Evolutionary conservation across 192 early-diverging fungal species (phyloP), one percentile per base, ranked within the genome.

Genomic region (Rhizophagus clarus): DNA sequence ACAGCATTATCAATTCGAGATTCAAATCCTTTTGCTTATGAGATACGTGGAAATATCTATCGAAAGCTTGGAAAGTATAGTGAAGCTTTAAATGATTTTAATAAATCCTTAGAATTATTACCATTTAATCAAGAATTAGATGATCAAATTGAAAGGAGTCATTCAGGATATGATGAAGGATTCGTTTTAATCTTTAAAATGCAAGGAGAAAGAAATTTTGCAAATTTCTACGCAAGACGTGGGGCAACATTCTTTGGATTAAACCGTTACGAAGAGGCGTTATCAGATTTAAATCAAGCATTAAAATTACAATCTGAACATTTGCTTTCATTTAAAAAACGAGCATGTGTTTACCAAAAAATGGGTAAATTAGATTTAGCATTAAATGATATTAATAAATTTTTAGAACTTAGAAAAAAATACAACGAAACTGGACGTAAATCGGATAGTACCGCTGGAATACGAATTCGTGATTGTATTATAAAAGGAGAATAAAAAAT

Each of bases 81-180:
- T 1, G 64, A 66, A 31, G 64, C 64, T 26, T 66, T 66, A 26
- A 66, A 66, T 32, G 64, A 66, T 66, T 66, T 29, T 66, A 66
- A 26, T 66, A 26, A 66, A 66, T 11, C 64, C 4, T 29, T 66
- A 66, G 29, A 31, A 5, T 66, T 66, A 17, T 5, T 5, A 3
- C 28, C 24, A 31, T 17, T 31, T 31, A 2, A 66, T 2, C 28
- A 15, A 17, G 9, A 31, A 17, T 6, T 17, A 17, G 49, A 17
- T 56, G 17, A 56, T 56, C 17, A 20, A 20, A 56, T 1, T 17
- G 15, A 49, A 49, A 11, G 47, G 15, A 49, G 15, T 49, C 3
- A 15, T 56, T 56, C 17, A 56, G 49, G 49, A 17, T 56, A 56
- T 20, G 49, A 56, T 56, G 49, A 56, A 56, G 49, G 49, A 3